Base-by-base conservation (phyloP, 2,329 filamentous ascomycete species). In the Aureobasidium lini region DNA sequence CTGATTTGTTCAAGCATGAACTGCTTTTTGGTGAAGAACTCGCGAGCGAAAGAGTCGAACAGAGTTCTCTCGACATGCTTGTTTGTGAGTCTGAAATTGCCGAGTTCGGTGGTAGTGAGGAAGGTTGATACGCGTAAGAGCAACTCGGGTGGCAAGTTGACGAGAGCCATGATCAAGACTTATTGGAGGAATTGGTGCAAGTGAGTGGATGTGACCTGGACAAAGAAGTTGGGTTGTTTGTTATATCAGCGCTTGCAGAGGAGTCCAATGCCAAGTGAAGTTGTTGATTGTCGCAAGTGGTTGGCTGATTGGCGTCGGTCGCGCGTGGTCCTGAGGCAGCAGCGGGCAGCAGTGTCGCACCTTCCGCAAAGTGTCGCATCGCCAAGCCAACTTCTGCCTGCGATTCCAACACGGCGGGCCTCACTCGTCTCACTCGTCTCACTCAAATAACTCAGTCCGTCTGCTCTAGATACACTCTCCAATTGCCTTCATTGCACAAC, bases 11-110 rank as follows among this genome's bases (percentile, higher is more conserved):
- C 79, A 57, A 86, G 66, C 80, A 86, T 84, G 70, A 87, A 88
- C 66, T 87, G 84, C 65, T 81, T 82, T 68, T 83, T 84, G 53
- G 73, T 76, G 71, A 89, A 88, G 74, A 85, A 88, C 63, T 86
- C 84, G 28, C 73, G 73, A 31, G 79, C 75, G 64, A 87, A 88
- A 36, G 74, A 75, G 50, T 77, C 73, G 69, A 82, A 82, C 11
- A 86, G 72, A 1, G 75, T 72, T 18, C 71, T 70, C 66, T 87
- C 84, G 11, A 84, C 67, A 16, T 74, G 68, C 59, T 78, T 82
- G 72, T 83, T 85, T 2, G 77, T 76, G 15, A 78, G 71, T 6
- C 85, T 83, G 7, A 87, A 67, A 11, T 71, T 68, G 60, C 79
- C 75, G 16, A 86, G 77, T 7, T 87, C 84, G 0, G 70, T 57